phyloP scores from a whole-genome alignment of 2,329 filamentous ascomycete genomes.

The Neonectria hederae region DNA sequence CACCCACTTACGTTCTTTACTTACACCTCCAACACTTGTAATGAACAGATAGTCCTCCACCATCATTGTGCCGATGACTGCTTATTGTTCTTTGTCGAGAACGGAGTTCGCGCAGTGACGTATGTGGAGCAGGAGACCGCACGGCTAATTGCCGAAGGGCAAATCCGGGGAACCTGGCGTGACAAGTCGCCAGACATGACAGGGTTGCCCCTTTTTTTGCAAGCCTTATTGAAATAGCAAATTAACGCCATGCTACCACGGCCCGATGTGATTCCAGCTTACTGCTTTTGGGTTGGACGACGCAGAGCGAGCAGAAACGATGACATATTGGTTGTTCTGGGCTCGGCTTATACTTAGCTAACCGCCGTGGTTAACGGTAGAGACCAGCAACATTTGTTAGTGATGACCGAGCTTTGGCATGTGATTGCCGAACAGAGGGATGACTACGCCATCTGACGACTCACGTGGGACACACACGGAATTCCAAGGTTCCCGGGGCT shows the following conservation, averaged over 20 bases:
- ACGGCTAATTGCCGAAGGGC: neutral
- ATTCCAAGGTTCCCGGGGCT: slow-evolving; percentile 4
- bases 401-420: slow-evolving; percentile 36
- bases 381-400: neutral
- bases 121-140: neutral
- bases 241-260: neutral
- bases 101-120: neutral
- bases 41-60: neutral
- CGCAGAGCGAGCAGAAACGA: neutral
- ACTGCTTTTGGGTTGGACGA: neutral
- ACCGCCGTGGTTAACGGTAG: neutral
- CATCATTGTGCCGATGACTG: neutral
- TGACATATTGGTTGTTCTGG: neutral
- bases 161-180: slow-evolving; percentile 10
- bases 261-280: neutral
- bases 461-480: slow-evolving; percentile 35
- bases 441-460: slow-evolving; percentile 32
- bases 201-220: neutral
- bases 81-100: neutral
- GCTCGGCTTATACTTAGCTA: neutral
- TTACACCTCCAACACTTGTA: neutral
- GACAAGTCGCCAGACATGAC: neutral
- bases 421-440: slow-evolving; percentile 36
- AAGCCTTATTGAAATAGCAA: neutral
- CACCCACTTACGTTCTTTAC: too few species aligned